Base-by-base conservation (phyloP, 345 rosid genomes). In the Crucihimalaya himalaica region DNA sequence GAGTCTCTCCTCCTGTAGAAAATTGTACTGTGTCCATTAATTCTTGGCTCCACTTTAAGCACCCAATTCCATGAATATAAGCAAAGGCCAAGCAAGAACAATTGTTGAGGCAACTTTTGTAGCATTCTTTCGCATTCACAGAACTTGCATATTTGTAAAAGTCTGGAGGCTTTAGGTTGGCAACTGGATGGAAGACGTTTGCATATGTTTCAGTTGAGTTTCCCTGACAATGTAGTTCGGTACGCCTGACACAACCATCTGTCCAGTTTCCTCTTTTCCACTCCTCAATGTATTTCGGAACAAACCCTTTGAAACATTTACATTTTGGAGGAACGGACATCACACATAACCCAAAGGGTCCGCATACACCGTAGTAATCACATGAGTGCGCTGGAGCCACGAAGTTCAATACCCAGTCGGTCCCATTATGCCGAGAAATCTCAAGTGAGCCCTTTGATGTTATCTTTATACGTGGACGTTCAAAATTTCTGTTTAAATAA, bases 61-160 rank as follows among this genome's bases (percentile, higher is more conserved):
- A 78, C 1, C 81, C 78, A 8, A 52, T 76, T 12, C 68, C 76
- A 21, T 4, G 5, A 2, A 63, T 55, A 29, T 4, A 69, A n/a
- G 75, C 13, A 70, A 52, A 76, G 39, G 81, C 81, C 25, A 32
- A 29, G 42, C 78, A 78, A 18, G 81, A 78, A 68, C 81, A 78
- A 4, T 78, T 78, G 1, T 15, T 23, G 13, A 72, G 68, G 64
- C 81, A 78, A 16, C 0, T 40, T 37, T 32, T 18, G 5, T 45
- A 0, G 13, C 81, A 78, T 0, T 45, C 70, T 42, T 32, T 27
- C 23, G 27, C 19, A 21, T 15, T 3, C 27, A 8, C 2, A 21
- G 12, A 13, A 19, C 10, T 45, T 35, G 3, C 15, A 63, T 45
- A 27, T 27, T 76, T 18, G 12, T 69, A 69, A 9, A n/a, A 46